Evolutionary conservation across 768 basidiomycete species (phyloP), one percentile per base, ranked within the genome.

Genomic region (Hydnomerulius pinastri): DNA sequence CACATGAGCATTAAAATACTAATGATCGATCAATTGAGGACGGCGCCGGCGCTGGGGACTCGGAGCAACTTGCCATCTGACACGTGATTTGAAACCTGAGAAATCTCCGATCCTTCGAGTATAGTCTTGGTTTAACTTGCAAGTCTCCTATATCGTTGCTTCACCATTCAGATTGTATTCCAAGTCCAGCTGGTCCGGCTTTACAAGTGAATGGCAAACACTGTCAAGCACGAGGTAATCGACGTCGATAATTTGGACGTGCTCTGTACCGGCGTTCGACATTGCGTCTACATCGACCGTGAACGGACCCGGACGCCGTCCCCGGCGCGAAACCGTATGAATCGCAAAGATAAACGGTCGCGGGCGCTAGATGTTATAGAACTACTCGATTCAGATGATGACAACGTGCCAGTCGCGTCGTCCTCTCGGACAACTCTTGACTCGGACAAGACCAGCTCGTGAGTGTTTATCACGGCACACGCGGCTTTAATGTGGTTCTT

Each of bases 171-270:
- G n/a, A n/a, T n/a, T n/a, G n/a, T n/a, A n/a, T n/a, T n/a, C n/a
- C n/a, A n/a, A n/a, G n/a, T n/a, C n/a, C n/a, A n/a, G n/a, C n/a
- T n/a, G n/a, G n/a, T n/a, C n/a, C n/a, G n/a, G n/a, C n/a, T n/a
- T n/a, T n/a, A n/a, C n/a, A n/a, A n/a, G n/a, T n/a, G 5, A 10
- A 50, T 50, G 49, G 42, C n/a, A 27, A 21, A 29, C 13, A 10
- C 24, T 23, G 17, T 24, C 20, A 35, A 17, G 23, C 43, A 32
- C 4, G 54, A 55, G 24, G 48, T 57, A 4, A 70, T 68, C 8
- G 66, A 67, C 37, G 56, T 68, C 43, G 66, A 68, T 37, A 63
- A 60, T 15, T 4, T 42, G 18, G 57, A 65, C 36, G 15, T 68
- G 1, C 47, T 53, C 6, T 61, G 51, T 37, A 59, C 59, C 0